Conservation (phyloP, 176 grass and related monocot species). For the Tuctoria greenei region DNA sequence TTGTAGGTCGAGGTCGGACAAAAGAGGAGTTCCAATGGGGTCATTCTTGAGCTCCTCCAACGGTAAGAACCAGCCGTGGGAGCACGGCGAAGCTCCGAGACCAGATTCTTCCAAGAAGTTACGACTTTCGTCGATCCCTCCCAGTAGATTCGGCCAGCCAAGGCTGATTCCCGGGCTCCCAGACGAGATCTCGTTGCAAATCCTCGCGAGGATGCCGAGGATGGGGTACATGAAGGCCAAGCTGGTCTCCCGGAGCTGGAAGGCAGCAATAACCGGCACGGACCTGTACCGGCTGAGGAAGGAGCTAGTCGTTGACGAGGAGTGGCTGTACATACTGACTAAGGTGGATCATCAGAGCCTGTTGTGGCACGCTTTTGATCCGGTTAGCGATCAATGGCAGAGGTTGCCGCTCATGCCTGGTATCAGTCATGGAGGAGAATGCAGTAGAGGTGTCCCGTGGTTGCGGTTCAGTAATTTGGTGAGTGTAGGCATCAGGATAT, state of each 20-base stretch:
- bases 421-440: conserved; percentile 41
- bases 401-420: conserved; percentile 66
- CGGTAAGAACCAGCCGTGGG: conserved; percentile 35
- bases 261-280: conserved; percentile 28
- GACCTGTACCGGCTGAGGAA: conserved; percentile 59
- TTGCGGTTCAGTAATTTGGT: conserved; percentile 39
- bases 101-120: conserved; percentile 57
- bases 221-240: conserved; percentile 48
- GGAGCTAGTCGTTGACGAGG: conserved; percentile 51
- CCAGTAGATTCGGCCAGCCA: not conserved
- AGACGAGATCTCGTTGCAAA: conserved; percentile 68
- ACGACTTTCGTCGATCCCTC: conserved; percentile 22
- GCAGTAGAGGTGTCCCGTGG: conserved; percentile 31
- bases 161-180: conserved; percentile 66
- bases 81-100: conserved; percentile 11
- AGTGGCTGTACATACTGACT: conserved; percentile 67
- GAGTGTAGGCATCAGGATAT: conserved; percentile 43
- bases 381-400: conserved; percentile 54
- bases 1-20: not conserved
- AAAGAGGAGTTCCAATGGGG: conserved; percentile 45
- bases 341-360: conserved; percentile 41
- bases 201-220: conserved; percentile 64
- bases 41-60: conserved; percentile 47
- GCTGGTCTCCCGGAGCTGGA: conserved; percentile 66
- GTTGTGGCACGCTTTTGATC: conserved; percentile 67